These are phyloP conservation scores for Hyphodiscus sp. DNA, from an alignment of 2,329 filamentous ascomycete species.

Conservation along the genomic window DNA sequence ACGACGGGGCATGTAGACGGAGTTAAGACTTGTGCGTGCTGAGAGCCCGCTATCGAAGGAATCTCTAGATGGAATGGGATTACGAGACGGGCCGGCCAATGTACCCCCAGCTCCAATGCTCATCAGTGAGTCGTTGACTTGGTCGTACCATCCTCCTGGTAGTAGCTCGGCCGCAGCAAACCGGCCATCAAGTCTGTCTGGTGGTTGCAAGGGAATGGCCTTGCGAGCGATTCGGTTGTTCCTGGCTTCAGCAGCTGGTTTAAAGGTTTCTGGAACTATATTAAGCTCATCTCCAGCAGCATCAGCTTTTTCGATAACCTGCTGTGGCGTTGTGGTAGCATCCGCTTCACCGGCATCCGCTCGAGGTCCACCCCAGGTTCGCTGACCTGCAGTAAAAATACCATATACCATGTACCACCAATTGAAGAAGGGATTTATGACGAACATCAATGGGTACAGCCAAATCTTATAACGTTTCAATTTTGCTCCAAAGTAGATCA, in stretches of 20 bases:
- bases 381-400: slow-evolving; percentile 69
- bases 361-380: slow-evolving; percentile 91
- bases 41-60: slow-evolving; percentile 64
- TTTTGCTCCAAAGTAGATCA: slow-evolving; percentile 90
- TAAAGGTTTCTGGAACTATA: slow-evolving; percentile 81
- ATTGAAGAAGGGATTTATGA: slow-evolving; percentile 94
- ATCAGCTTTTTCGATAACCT: slow-evolving; percentile 78
- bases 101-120: slow-evolving; percentile 43
- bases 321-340: slow-evolving; percentile 64
- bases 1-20: slow-evolving; percentile 61
- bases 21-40: slow-evolving; percentile 48
- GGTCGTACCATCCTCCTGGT: slow-evolving; percentile 62
- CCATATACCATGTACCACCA: slow-evolving; percentile 73
- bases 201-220: slow-evolving; percentile 62
- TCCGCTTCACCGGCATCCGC: slow-evolving; percentile 83
- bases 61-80: slow-evolving; percentile 46
- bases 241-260: slow-evolving; percentile 48
- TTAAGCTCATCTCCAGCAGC: slow-evolving; percentile 82
- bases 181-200: slow-evolving; percentile 67
- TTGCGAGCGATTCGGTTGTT: slow-evolving; percentile 39
- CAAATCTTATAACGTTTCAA: slow-evolving; percentile 87
- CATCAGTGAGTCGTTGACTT: slow-evolving; percentile 60
- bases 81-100: slow-evolving; percentile 2
- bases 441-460: slow-evolving; percentile 93
- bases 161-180: slow-evolving; percentile 68